Evolutionary conservation across 495 filamentous ascomycete species (phyloP).

Genomic region (Trichoderma gamsii): DNA sequence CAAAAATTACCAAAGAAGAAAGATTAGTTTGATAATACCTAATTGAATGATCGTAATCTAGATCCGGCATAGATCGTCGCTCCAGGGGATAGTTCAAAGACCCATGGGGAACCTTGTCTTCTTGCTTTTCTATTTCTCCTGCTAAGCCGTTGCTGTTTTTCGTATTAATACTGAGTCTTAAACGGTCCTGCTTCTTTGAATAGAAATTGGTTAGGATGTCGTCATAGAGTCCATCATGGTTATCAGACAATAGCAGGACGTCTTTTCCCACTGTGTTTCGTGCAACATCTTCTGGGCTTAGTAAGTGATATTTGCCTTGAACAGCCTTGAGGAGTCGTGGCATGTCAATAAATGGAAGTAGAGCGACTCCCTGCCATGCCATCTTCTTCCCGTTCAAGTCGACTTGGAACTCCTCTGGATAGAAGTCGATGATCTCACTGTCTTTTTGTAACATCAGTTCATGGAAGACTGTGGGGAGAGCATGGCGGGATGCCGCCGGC

Average conservation of each 20-base stretch:
- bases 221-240: constrained; percentile 69
- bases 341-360: constrained; percentile 96
- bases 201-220: constrained; percentile 79
- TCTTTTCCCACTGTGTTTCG: constrained; percentile 81
- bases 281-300: constrained; percentile 68
- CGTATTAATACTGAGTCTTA: constrained; percentile 64
- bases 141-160: constrained; percentile 67
- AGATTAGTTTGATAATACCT: constrained; percentile 48
- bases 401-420: constrained; percentile 86
- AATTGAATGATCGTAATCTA: constrained; percentile 79
- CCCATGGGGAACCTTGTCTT: constrained; percentile 68
- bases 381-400: constrained; percentile 98
- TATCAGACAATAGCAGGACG: constrained; percentile 74
- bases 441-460: constrained; percentile 78
- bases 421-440: constrained; percentile 94
- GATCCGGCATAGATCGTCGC: constrained; percentile 59
- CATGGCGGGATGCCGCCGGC: constrained; percentile 84
- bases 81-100: constrained; percentile 55
- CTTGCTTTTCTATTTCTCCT: constrained; percentile 76
- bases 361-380: constrained; percentile 91
- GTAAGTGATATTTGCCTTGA: constrained; percentile 69
- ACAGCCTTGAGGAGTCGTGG: constrained; percentile 77
- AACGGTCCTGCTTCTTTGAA: constrained; percentile 68
- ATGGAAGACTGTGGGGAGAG: constrained; percentile 82
- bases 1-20: not conserved